Conservation (phyloP, 2,329 filamentous ascomycete genomes). For the Gnomoniopsis smithogilvyi region DNA sequence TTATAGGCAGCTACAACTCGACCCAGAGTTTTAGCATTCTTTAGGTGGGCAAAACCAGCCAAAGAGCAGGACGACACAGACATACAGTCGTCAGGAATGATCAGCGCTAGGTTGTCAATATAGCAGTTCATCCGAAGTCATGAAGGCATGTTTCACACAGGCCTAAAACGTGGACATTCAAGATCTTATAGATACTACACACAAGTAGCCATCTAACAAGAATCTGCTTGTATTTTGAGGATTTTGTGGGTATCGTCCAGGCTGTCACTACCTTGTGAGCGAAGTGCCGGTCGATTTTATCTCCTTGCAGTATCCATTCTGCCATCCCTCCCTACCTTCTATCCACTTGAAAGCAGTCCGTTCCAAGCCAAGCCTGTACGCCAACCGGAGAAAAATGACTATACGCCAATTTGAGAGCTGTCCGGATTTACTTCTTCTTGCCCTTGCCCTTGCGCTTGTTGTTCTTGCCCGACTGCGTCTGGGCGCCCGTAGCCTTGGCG, state of each 20-base stretch:
- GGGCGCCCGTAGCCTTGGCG: slow-evolving; percentile 44
- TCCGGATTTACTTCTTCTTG: slow-evolving; percentile 47
- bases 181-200: not conserved
- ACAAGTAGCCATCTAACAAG: slow-evolving; percentile 2
- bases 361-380: not conserved
- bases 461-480: slow-evolving; percentile 36
- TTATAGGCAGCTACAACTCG: no score
- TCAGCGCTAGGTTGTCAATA: no score
- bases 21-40: no score
- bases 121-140: not conserved
- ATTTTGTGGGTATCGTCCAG: not conserved
- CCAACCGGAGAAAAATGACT: not conserved
- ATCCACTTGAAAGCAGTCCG: not conserved
- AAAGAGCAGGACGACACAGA: no score
- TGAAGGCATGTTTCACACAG: not conserved
- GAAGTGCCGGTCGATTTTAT: not conserved
- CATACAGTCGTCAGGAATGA: no score
- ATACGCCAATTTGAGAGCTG: not conserved
- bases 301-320: not conserved
- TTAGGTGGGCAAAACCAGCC: no score
- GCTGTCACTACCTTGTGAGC: not conserved
- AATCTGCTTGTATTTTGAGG: not conserved
- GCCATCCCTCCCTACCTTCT: not conserved
- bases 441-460: slow-evolving; percentile 43
- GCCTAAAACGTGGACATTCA: not conserved